Conservation (phyloP, 2,329 filamentous ascomycete species). For the Pseudogymnoascus pannorum region DNA sequence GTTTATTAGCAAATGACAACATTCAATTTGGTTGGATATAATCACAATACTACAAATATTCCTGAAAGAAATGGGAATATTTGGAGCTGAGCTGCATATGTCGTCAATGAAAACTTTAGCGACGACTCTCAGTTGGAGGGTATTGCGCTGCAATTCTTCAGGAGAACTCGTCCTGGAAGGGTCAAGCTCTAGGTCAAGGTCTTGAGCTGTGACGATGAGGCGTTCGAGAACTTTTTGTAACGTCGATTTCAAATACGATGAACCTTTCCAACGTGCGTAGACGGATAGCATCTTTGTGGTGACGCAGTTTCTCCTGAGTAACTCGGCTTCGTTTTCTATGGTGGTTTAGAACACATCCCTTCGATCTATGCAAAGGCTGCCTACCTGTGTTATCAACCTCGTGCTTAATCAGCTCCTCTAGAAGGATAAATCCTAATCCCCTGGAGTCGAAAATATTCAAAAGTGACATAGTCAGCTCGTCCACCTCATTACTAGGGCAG, state of each 20-base stretch:
- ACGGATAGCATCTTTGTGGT: slow-evolving; percentile 67
- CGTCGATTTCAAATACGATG: slow-evolving; percentile 54
- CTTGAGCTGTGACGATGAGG: slow-evolving; percentile 58
- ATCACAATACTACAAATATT: slow-evolving; percentile 60
- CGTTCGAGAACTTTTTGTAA: slow-evolving; percentile 60
- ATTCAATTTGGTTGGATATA: slow-evolving; percentile 15
- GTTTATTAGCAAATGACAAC: slow-evolving; percentile 10
- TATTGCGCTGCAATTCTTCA: slow-evolving; percentile 60
- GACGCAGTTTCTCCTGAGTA: slow-evolving; percentile 60
- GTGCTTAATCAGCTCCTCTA: slow-evolving; percentile 61
- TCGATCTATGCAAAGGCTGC: slow-evolving; percentile 14
- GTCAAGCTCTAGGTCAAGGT: slow-evolving; percentile 61
- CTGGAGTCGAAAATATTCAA: slow-evolving; percentile 64
- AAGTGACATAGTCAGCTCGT: slow-evolving; percentile 60
- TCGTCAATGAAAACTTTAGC: slow-evolving; percentile 66
- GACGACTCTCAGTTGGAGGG: slow-evolving; percentile 57
- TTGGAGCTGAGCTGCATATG: slow-evolving; percentile 55
- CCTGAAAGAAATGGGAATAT: slow-evolving; percentile 56
- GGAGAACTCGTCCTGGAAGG: slow-evolving; percentile 51
- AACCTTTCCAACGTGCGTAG: slow-evolving; percentile 65
- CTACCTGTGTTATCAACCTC: slow-evolving; percentile 59
- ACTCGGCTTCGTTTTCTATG: slow-evolving; percentile 58
- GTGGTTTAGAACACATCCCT: slow-evolving; percentile 6
- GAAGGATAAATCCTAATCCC: slow-evolving; percentile 53
- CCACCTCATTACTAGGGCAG: slow-evolving; percentile 60